These are phyloP conservation scores for Pleoardoris graminearum DNA, from an alignment of 2,329 filamentous ascomycete genomes.

Conservation along the genomic window DNA sequence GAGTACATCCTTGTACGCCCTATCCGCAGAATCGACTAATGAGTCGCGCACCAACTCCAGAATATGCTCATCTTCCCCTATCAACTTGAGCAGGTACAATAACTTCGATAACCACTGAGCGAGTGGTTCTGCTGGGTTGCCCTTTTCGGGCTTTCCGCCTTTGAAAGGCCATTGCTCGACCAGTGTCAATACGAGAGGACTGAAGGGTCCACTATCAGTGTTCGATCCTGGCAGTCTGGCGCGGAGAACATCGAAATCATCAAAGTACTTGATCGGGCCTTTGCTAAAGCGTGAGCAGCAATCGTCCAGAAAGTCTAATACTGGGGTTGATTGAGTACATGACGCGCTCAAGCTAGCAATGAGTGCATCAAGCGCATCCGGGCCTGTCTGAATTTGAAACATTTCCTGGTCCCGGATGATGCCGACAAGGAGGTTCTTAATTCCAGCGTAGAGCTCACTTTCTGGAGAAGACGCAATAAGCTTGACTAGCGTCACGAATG, in stretches of 20 bases:
- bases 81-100: slow-evolving; percentile 39
- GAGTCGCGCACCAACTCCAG: slow-evolving; percentile 33
- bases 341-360: slow-evolving; percentile 54
- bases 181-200: slow-evolving; percentile 69
- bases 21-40: slow-evolving; percentile 31
- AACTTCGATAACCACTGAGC: slow-evolving; percentile 43
- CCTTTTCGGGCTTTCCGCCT: slow-evolving; percentile 33
- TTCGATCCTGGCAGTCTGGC: slow-evolving; percentile 24
- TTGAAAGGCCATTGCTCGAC: slow-evolving; percentile 77
- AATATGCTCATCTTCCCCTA: slow-evolving; percentile 41
- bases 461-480: slow-evolving; percentile 57
- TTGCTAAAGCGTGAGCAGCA: slow-evolving; percentile 75
- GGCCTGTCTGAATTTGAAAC: slow-evolving; percentile 54
- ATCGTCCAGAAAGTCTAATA: slow-evolving; percentile 80
- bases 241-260: slow-evolving; percentile 62
- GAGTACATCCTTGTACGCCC: slow-evolving; percentile 35
- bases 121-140: slow-evolving; percentile 31
- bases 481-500: slow-evolving; percentile 71
- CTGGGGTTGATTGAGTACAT: slow-evolving; percentile 33
- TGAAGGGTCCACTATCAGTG: slow-evolving; percentile 48
- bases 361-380: slow-evolving; percentile 49
- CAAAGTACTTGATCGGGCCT: slow-evolving; percentile 81
- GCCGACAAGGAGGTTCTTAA: slow-evolving; percentile 61
- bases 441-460: slow-evolving; percentile 55
- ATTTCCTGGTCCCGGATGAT: slow-evolving; percentile 69